These are phyloP conservation scores for Clitocybe nebularis DNA, from an alignment of 1,284 basidiomycete genomes.

Conservation along the genomic window DNA sequence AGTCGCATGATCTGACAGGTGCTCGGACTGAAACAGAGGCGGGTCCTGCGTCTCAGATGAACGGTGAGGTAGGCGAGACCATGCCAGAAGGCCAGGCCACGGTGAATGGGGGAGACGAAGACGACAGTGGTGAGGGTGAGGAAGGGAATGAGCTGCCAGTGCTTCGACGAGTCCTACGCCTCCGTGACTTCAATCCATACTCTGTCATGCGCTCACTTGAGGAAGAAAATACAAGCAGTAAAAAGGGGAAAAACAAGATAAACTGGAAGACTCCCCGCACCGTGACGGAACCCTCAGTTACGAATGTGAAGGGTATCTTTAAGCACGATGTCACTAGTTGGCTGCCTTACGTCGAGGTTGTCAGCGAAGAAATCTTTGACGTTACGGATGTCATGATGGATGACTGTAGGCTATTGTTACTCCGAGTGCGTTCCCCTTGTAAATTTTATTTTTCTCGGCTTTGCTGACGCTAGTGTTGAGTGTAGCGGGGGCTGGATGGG, in stretches of 20 bases:
- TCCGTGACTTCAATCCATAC: constrained; percentile 48
- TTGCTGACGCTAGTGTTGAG: constrained; percentile 1
- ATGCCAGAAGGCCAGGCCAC: neutral
- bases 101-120: neutral
- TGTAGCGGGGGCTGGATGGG: constrained; percentile 29
- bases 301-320: constrained; percentile 39
- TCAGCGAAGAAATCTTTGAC: constrained; percentile 40
- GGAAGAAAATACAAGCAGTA: constrained; percentile 10
- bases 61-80: neutral
- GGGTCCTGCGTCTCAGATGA: neutral
- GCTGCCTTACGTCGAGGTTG: constrained; percentile 45
- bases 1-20: neutral
- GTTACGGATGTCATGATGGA: constrained; percentile 55
- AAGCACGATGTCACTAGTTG: constrained; percentile 38
- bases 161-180: constrained; percentile 31
- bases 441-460: constrained; percentile 5
- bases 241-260: constrained; percentile 20
- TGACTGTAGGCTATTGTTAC: constrained; percentile 41
- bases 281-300: constrained; percentile 36
- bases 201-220: constrained; percentile 23
- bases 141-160: constrained; percentile 10
- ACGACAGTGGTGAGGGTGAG: neutral
- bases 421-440: constrained; percentile 32
- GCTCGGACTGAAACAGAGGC: neutral
- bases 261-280: constrained; percentile 29